Evolutionary conservation across 2,329 filamentous ascomycete genomes (phyloP).

Genomic region (Fusarium xylarioides): DNA sequence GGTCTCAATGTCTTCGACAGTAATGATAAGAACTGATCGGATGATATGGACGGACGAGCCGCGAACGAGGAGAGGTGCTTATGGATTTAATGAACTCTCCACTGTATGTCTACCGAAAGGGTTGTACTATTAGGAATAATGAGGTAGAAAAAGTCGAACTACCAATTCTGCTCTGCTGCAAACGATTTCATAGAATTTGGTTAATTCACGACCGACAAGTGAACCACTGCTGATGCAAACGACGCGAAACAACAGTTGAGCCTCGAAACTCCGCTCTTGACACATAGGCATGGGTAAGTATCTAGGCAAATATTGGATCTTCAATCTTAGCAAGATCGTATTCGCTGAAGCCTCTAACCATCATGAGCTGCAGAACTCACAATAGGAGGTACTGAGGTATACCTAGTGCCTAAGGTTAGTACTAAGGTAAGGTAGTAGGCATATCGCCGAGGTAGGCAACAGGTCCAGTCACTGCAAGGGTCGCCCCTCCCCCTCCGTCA

Average conservation of each 20-base stretch:
- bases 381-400: background rate
- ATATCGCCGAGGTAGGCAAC: conserved; percentile 8
- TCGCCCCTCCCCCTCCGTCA: conserved; percentile 33
- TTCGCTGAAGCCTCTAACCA: background rate
- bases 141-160: conserved; percentile 35
- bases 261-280: background rate
- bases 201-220: background rate
- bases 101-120: conserved; percentile 54
- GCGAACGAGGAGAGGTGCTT: conserved; percentile 12
- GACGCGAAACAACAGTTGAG: background rate
- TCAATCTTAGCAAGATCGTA: background rate
- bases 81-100: conserved; percentile 52
- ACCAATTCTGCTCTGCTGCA: conserved; percentile 36
- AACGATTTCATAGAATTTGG: background rate
- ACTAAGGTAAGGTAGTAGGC: background rate
- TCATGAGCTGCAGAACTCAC: background rate
- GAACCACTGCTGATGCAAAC: background rate
- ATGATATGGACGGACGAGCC: background rate
- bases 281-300: background rate
- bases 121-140: conserved; percentile 45
- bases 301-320: background rate
- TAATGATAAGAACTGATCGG: conserved; percentile 51
- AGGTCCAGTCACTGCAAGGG: conserved; percentile 2
- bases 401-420: background rate
- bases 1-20: conserved; percentile 84